A percentile compares a stretch with the other conserved stretches of the same genome.
phyloP scores from a whole-genome alignment of 1,284 basidiomycete species.

The Salmacisia buchloeana region DNA sequence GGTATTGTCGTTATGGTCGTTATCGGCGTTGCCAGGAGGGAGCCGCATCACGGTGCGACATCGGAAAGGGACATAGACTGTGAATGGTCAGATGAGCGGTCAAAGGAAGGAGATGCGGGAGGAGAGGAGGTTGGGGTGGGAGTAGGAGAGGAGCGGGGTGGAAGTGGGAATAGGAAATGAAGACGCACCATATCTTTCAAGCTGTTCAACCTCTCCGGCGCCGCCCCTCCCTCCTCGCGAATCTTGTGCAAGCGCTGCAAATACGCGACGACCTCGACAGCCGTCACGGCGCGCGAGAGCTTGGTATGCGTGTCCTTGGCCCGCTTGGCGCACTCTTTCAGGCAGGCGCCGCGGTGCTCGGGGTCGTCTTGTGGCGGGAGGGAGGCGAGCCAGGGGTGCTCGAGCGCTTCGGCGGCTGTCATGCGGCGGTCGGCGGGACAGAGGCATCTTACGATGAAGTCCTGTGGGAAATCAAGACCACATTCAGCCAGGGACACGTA shows the following conservation, averaged over 20 bases:
- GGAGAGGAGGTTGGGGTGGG: no score
- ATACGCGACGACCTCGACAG: slow-evolving; percentile 40
- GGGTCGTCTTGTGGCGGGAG: slow-evolving; percentile 29
- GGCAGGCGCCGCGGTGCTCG: slow-evolving; percentile 30
- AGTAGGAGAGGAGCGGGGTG: no score
- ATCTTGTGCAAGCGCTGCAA: slow-evolving; percentile 35
- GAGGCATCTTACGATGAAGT: slow-evolving; percentile 46
- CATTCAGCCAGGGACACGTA: no score
- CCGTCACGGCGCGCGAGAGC: slow-evolving; percentile 40
- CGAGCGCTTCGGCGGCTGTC: slow-evolving; percentile 39
- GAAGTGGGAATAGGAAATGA: background rate
- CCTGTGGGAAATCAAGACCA: slow-evolving; percentile 8
- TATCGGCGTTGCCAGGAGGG: no score
- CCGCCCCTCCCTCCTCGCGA: slow-evolving; percentile 25
- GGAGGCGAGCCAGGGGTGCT: slow-evolving; percentile 44
- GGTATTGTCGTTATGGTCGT: no score
- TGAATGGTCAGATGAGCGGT: no score
- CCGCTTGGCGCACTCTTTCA: slow-evolving; percentile 36
- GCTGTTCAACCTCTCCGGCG: slow-evolving; percentile 29
- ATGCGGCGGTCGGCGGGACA: slow-evolving; percentile 40
- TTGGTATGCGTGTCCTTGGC: slow-evolving; percentile 25
- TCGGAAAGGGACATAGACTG: no score
- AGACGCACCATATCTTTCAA: slow-evolving; percentile 25
- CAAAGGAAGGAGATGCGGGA: no score
- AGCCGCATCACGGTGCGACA: no score